phyloP scores from a whole-genome alignment of 2,329 filamentous ascomycete species.

The Ilyonectria robusta region DNA sequence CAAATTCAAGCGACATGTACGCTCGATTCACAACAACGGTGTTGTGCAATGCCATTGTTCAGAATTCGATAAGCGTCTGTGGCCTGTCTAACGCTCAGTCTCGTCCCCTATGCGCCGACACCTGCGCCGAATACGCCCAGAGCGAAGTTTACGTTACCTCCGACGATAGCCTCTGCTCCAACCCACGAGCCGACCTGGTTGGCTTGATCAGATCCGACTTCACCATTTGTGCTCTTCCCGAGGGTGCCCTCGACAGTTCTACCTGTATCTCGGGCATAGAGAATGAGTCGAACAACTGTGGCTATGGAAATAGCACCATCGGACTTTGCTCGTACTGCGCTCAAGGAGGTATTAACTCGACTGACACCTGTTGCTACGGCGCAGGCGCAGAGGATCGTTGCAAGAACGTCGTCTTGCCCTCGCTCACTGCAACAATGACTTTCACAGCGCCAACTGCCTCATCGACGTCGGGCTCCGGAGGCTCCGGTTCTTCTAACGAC shows the following conservation, averaged over 20 bases:
- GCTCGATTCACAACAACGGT: conserved; percentile 93
- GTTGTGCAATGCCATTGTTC: conserved; percentile 93
- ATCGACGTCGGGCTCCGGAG: conserved; percentile 37
- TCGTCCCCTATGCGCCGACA: conserved; percentile 87
- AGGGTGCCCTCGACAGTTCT: conserved; percentile 80
- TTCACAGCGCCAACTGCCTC: conserved; percentile 66
- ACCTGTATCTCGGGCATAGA: conserved; percentile 81
- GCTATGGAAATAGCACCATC: conserved; percentile 78
- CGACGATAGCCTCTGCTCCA: conserved; percentile 80
- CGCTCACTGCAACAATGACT: conserved; percentile 78
- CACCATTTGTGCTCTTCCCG: conserved; percentile 86
- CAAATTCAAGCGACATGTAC: conserved; percentile 86
- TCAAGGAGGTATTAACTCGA: conserved; percentile 87
- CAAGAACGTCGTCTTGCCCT: conserved; percentile 81
- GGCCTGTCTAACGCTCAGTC: conserved; percentile 74
- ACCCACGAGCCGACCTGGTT: conserved; percentile 74
- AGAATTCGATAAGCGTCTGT: conserved; percentile 85
- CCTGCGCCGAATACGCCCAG: conserved; percentile 88
- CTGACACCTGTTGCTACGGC: conserved; percentile 94
- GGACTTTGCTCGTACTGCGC: conserved; percentile 92
- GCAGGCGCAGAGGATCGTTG: conserved; percentile 83
- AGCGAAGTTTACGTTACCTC: conserved; percentile 90
- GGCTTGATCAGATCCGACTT: conserved; percentile 92
- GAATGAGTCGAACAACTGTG: conserved; percentile 91
- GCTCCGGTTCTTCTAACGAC: conserved; percentile 31